These are phyloP conservation scores for Symbiodinium pilosum DNA, from an alignment of 73 alveolate genomes.

Conservation along the genomic window DNA sequence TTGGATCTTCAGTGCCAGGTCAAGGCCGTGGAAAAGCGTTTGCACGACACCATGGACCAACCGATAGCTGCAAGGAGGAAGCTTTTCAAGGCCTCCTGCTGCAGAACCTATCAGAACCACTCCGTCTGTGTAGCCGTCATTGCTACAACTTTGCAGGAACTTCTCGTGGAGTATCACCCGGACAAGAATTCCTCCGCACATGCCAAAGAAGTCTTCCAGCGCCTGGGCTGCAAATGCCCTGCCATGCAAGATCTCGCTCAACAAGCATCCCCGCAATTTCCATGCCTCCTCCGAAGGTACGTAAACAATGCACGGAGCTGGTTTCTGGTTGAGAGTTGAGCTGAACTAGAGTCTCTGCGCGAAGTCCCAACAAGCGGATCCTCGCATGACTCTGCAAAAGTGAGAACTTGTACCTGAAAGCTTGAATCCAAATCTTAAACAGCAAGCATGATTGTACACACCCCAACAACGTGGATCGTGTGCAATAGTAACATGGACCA, in stretches of 20 bases:
- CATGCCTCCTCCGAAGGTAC: conserved; percentile 8
- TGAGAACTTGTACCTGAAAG: too few species aligned
- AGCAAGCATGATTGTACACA: too few species aligned
- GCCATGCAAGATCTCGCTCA: not conserved
- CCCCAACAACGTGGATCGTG: too few species aligned
- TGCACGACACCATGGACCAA: conserved; percentile 74
- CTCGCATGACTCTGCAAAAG: not conserved
- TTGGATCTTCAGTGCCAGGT: not conserved
- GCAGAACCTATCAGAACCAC: not conserved
- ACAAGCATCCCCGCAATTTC: not conserved
- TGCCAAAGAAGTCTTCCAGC: conserved; percentile 93
- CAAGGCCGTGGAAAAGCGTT: conserved; percentile 64
- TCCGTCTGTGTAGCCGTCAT: not conserved
- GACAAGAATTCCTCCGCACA: conserved; percentile 89
- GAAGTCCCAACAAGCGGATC: conserved; percentile 15
- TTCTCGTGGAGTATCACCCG: conserved; percentile 95
- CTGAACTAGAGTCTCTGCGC: not conserved
- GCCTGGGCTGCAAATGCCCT: not conserved
- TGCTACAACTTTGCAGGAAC: conserved; percentile 79
- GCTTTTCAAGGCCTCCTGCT: conserved; percentile 62
- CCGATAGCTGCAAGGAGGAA: conserved; percentile 83
- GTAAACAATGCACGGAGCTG: conserved; percentile 92
- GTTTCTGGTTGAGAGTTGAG: conserved; percentile 83
- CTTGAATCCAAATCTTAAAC: too few species aligned
- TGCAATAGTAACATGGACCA: too few species aligned